These are phyloP conservation scores for Carpinus viminea DNA, from an alignment of 306 rosid genomes.

Conservation along the genomic window DNA sequence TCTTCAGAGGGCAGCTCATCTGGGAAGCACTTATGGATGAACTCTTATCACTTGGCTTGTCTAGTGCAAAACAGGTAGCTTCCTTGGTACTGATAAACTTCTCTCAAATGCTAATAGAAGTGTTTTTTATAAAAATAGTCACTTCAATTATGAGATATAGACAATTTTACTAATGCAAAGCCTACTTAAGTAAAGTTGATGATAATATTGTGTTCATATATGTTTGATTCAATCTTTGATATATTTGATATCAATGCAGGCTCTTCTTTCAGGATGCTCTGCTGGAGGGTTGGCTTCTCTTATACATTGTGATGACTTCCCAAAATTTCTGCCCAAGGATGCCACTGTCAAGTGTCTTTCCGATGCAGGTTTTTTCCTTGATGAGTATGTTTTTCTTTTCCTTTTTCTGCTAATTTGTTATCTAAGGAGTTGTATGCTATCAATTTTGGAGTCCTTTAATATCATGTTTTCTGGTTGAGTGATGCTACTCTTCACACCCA, in stretches of 20 bases:
- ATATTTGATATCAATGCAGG: constrained; percentile 49
- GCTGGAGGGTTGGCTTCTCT: constrained; percentile 98
- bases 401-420: neutral
- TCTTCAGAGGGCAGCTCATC: constrained; percentile 92
- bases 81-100: constrained; percentile 16
- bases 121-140: neutral
- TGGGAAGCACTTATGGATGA: constrained; percentile 89
- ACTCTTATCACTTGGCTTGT: constrained; percentile 74
- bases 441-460: neutral
- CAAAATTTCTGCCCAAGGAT: constrained; percentile 49
- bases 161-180: neutral
- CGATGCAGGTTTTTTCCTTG: constrained; percentile 96
- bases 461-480: neutral
- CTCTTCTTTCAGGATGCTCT: constrained; percentile 97
- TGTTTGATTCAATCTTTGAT: constrained; percentile 7
- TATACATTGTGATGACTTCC: constrained; percentile 85
- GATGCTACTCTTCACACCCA: too few species aligned
- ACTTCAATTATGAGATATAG: neutral
- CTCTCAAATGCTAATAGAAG: neutral
- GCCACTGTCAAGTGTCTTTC: constrained; percentile 85
- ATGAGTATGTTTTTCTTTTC: constrained; percentile 69
- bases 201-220: too few species aligned
- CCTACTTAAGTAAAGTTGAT: neutral
- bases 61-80: constrained; percentile 74
- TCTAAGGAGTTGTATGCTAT: neutral